Evolutionary conservation across 257 asterid species (phyloP), one percentile per base, ranked within the genome.

Genomic region (Salvia rosmarinus): DNA sequence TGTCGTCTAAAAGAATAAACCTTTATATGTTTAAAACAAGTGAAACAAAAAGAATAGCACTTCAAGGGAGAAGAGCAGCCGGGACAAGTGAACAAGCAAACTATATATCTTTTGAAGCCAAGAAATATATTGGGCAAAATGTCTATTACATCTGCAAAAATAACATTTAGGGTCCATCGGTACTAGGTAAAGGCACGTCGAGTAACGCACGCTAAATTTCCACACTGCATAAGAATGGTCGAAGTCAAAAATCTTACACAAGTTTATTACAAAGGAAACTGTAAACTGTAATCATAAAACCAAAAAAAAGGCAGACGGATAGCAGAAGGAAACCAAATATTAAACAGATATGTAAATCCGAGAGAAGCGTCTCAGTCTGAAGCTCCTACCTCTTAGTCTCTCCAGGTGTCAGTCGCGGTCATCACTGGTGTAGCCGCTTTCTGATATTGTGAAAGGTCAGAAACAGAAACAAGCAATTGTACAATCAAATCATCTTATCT

Each of bases 401-500:
- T 64, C 46, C 51, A 42, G 71, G 67, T 30, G 37, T 16, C 11
- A 12, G 13, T 19, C 34, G 7, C 13, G 44, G 44, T 57, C 63
- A 39, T 39, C 20, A 57, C 20, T 2, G 4, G 39, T 30, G 20
- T 23, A 4, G 49, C 46, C 23, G 49, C 66, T 37, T 11, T 51
- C 68, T 35, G 62, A 34, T 46, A 54, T 0, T 39, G 44, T 42
- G 54, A 50, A 34, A 28, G 17, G 63, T 46, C 59, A 63, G 70
- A 42, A 39, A 66, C 60, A 66, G 32, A 67, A 50, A 70, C 37
- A 78, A 63, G 46, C 61, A 49, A 32, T 39, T 68, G 49, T 32
- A 67, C 55, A 51, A 51, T 10, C 23, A 47, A 79, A 73, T 86
- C 78, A 90, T 78, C 96, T 80, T 63, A 78, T 60, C 82, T 92